phyloP scores from a whole-genome alignment of 148 eudicot genomes.

The Pharnaceum exiguum region DNA sequence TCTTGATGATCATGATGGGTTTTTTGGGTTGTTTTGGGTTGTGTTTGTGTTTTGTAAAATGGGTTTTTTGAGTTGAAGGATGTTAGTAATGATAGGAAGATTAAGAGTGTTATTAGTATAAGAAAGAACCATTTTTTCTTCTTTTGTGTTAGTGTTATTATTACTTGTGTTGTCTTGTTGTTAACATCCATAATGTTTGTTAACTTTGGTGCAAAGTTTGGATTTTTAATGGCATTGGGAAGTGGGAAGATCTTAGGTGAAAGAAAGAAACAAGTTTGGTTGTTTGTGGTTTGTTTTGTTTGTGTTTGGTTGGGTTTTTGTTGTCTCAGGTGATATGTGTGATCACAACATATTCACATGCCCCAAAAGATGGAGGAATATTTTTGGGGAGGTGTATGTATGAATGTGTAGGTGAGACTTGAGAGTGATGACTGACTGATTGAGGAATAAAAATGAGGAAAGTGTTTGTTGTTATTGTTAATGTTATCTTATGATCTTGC shows the following conservation, averaged over 20 bases:
- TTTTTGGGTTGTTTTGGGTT: constrained; percentile 1
- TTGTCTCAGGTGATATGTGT: constrained; percentile 28
- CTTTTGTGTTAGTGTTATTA: too few species aligned
- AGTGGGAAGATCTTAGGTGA: background rate
- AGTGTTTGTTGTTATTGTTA: too few species aligned
- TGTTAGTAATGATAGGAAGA: constrained; percentile 32
- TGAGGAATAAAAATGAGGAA: background rate
- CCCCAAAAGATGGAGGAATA: background rate
- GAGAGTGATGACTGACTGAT: background rate
- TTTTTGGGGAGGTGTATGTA: constrained; percentile 13
- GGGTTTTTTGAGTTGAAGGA: constrained; percentile 25
- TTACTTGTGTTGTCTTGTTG: constrained; percentile 30
- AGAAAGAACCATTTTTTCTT: constrained; percentile 45
- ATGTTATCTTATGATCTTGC: too few species aligned
- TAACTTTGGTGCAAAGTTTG: background rate
- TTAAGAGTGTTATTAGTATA: constrained; percentile 26
- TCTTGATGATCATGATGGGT: too few species aligned
- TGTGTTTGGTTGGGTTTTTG: constrained; percentile 10
- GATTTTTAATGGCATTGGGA: background rate
- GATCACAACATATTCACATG: too few species aligned
- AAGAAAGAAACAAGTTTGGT: too few species aligned
- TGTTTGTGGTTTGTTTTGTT: too few species aligned
- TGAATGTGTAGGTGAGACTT: too few species aligned
- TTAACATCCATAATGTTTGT: constrained; percentile 17
- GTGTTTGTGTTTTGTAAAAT: constrained; percentile 1